Evolutionary conservation across 805 yeast species (phyloP).

Genomic region (Suhomyces kilbournensis): DNA sequence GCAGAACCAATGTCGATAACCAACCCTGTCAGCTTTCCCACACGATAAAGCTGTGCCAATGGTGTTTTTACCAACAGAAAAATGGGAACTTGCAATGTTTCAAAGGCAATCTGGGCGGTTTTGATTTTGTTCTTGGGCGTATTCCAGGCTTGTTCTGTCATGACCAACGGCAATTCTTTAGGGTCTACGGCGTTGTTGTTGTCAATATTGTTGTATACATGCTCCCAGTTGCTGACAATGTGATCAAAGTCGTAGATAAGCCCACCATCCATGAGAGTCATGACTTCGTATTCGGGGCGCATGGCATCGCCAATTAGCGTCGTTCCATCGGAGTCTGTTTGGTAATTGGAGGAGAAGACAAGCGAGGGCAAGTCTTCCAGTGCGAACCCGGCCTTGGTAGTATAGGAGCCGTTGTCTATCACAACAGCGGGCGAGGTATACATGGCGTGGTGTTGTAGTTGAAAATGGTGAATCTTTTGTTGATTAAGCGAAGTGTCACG

Average conservation of each 20-base stretch:
- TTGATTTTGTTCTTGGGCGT: constrained; percentile 53
- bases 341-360: constrained; percentile 56
- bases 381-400: constrained; percentile 70
- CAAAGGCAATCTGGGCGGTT: constrained; percentile 72
- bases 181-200: constrained; percentile 42
- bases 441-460: not conserved
- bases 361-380: constrained; percentile 60
- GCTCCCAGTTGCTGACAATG: constrained; percentile 63
- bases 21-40: constrained; percentile 73
- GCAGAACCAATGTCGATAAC: constrained; percentile 79
- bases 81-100: constrained; percentile 68
- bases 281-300: constrained; percentile 46
- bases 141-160: constrained; percentile 71
- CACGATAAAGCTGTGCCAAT: constrained; percentile 71
- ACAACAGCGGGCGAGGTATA: constrained; percentile 56
- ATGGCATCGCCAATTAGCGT: constrained; percentile 46
- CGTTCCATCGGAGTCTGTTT: constrained; percentile 25
- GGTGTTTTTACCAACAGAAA: constrained; percentile 76
- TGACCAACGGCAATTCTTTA: constrained; percentile 61
- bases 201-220: constrained; percentile 53
- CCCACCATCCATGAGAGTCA: constrained; percentile 62
- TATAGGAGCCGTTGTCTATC: constrained; percentile 63
- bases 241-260: constrained; percentile 71
- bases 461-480: not conserved
- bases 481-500: not conserved